Percentiles rank a stretch among this genome's conserved stretches.
Evolutionary conservation across 2,329 filamentous ascomycete species (phyloP).

Genomic region (Trichoderma sp.): DNA sequence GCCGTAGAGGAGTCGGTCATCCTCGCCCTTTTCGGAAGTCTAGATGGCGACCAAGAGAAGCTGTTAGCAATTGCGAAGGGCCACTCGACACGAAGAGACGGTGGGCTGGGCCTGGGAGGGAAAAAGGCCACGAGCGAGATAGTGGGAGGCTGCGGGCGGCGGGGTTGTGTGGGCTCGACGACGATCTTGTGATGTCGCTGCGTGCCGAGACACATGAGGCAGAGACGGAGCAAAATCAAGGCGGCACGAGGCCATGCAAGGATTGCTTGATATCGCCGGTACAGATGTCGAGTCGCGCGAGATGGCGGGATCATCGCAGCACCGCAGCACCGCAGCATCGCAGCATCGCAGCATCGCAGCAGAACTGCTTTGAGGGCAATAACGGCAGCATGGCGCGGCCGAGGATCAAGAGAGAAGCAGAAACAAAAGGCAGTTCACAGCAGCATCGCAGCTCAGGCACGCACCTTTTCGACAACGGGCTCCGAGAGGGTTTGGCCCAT

Average conservation of each 20-base stretch:
- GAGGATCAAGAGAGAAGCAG: background rate
- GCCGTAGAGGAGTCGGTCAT: conserved; percentile 90
- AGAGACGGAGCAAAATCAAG: background rate
- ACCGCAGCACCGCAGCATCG: background rate
- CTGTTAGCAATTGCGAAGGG: conserved; percentile 27
- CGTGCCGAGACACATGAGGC: background rate
- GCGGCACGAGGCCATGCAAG: background rate
- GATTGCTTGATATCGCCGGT: background rate
- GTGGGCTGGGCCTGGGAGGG: background rate
- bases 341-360: background rate
- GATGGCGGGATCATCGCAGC: background rate
- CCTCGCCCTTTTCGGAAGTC: conserved; percentile 85
- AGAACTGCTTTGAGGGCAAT: background rate
- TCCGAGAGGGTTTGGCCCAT: conserved; percentile 99
- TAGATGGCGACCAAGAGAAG: conserved; percentile 37
- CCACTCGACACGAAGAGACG: background rate
- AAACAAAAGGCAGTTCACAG: conserved; percentile 11
- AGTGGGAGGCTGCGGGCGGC: background rate
- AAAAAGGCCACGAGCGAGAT: background rate
- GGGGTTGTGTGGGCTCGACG: conserved; percentile 8
- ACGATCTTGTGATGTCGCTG: background rate
- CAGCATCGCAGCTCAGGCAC: conserved; percentile 39
- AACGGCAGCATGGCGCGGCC: conserved; percentile 1
- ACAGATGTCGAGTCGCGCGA: background rate
- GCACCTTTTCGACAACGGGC: conserved; percentile 97